Evolutionary conservation across 805 yeast species (phyloP).

Genomic region (Metschnikowia anglica): DNA sequence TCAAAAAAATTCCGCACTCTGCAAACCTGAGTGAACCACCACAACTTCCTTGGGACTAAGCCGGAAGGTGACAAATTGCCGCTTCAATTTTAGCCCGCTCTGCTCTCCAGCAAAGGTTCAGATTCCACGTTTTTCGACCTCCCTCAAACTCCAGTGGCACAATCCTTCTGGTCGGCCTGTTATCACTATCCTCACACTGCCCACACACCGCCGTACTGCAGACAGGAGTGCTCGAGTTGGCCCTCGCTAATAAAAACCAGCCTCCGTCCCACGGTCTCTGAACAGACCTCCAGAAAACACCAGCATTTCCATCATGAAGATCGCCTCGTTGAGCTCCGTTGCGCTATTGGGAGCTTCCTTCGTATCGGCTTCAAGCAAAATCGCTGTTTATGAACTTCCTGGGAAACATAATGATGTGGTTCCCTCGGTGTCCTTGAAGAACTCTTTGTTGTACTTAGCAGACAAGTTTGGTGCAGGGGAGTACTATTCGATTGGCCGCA

Average conservation of each 20-base stretch:
- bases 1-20: too few species aligned
- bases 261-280: neutral
- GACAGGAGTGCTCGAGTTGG: slow-evolving; percentile 6
- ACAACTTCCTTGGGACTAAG: too few species aligned
- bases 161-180: too few species aligned
- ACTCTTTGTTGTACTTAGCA: slow-evolving; percentile 45
- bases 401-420: slow-evolving; percentile 2
- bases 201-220: slow-evolving; percentile 12
- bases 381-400: slow-evolving; percentile 20
- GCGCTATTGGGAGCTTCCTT: slow-evolving; percentile 15
- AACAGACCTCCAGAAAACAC: neutral
- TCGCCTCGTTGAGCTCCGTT: slow-evolving; percentile 17
- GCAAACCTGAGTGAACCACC: too few species aligned
- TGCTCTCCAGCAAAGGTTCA: too few species aligned
- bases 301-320: slow-evolving; percentile 16
- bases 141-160: too few species aligned
- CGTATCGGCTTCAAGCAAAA: slow-evolving; percentile 16
- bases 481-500: slow-evolving; percentile 30
- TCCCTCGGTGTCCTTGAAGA: slow-evolving; percentile 20
- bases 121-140: too few species aligned
- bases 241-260: slow-evolving; percentile 3
- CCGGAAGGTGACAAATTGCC: too few species aligned
- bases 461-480: slow-evolving; percentile 45
- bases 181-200: too few species aligned
- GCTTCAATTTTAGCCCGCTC: too few species aligned